Evolutionary conservation across 192 early-diverging fungal species (phyloP).

Genomic region (Chytriomyces confervae): DNA sequence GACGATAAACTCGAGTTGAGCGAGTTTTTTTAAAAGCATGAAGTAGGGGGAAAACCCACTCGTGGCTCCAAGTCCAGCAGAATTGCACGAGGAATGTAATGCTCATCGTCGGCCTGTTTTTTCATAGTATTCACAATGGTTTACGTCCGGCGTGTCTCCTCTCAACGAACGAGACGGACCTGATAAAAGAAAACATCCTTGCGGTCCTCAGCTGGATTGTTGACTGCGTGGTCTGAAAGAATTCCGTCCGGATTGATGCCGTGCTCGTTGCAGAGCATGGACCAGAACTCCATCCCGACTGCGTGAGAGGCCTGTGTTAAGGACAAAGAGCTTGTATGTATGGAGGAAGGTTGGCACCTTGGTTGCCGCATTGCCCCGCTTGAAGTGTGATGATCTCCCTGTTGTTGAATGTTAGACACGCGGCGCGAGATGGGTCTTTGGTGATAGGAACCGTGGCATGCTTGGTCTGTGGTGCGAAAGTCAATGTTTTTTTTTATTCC

Average conservation of each 20-base stretch:
- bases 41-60: constrained; percentile 52
- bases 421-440: too few relatives aligned
- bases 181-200: constrained; percentile 99
- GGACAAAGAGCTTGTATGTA: not conserved
- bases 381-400: constrained; percentile 97
- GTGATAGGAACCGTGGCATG: too few relatives aligned
- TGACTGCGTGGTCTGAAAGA: constrained; percentile 83
- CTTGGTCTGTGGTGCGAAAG: too few relatives aligned
- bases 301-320: not conserved
- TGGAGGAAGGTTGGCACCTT: constrained; percentile 65
- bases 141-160: not conserved
- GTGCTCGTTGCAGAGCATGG: constrained; percentile 90
- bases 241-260: constrained; percentile 94
- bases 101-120: constrained; percentile 94
- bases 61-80: constrained; percentile 93
- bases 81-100: constrained; percentile 94
- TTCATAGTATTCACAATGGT: not conserved
- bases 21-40: not conserved
- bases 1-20: not conserved
- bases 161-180: constrained; percentile 47
- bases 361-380: constrained; percentile 97
- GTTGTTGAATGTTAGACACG: not conserved
- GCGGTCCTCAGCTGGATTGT: constrained; percentile 64
- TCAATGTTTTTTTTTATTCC: too few relatives aligned
- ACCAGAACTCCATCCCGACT: constrained; percentile 98